Conservation (phyloP, 352 stramenopile genomes). For the Phytophthora macrochlamydospora region DNA sequence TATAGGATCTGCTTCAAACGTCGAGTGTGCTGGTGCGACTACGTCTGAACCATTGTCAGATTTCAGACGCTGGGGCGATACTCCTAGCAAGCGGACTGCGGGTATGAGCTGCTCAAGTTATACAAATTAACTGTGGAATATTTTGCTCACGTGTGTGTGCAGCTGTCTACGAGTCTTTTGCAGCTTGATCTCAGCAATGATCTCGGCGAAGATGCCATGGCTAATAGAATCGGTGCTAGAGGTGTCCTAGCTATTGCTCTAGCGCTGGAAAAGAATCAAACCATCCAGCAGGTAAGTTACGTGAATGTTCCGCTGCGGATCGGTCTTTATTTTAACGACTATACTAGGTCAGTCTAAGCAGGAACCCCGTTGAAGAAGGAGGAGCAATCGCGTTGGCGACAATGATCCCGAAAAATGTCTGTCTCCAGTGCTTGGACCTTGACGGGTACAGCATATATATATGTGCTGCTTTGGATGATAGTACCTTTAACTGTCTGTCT, state of each 20-base stretch:
- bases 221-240: constrained; percentile 38
- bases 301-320: neutral
- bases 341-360: constrained; percentile 30
- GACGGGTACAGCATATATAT: constrained; percentile 21
- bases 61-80: constrained; percentile 48
- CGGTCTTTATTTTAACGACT: too few relatives aligned
- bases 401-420: constrained; percentile 40
- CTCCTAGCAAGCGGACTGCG: constrained; percentile 45
- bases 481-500: too few relatives aligned
- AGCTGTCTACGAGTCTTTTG: constrained; percentile 19
- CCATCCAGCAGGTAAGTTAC: constrained; percentile 19
- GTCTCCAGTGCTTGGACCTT: constrained; percentile 33
- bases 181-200: constrained; percentile 51
- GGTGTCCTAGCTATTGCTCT: constrained; percentile 34
- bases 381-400: constrained; percentile 31
- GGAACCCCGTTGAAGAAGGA: constrained; percentile 33
- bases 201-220: constrained; percentile 27
- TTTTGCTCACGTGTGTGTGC: neutral
- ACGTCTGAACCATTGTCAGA: constrained; percentile 46
- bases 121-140: neutral
- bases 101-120: constrained; percentile 16
- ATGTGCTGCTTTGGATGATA: too few relatives aligned
- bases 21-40: constrained; percentile 24
- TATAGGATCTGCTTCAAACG: constrained; percentile 25
- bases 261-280: constrained; percentile 38